Base-by-base conservation (phyloP, 2,329 filamentous ascomycete genomes). In the Fusarium equiseti region DNA sequence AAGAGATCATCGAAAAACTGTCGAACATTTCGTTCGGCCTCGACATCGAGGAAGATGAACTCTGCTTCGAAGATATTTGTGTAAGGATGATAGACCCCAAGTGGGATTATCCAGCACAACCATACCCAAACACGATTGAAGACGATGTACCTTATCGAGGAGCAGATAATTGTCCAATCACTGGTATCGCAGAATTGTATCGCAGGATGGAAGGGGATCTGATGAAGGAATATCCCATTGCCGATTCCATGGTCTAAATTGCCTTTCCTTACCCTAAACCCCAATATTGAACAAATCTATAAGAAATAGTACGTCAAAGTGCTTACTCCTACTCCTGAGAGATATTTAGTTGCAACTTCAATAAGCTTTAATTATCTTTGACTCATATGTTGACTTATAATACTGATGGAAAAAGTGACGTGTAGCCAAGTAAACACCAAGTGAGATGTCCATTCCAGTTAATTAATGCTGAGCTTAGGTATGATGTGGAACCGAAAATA, bases 181-280 rank as follows among this genome's bases (percentile, higher is more conserved):
- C 40, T 8, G 40, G 26, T 38, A 26, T 67, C 11, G 63, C 44
- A 22, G 56, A 66, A 40, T 26, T 66, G 15, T 66, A 66, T 32
- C 22, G 48, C 20, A 66, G 32, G n/a, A 66, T 66, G 54, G 29
- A 50, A 5, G 63, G 63, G 15, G 56, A 61, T 44, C 18, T 66
- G 24, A 66, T 66, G 62, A 46, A 40, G 10, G 63, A 66, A 43
- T 66, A 66, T 61, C 63, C 63, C 32, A 40, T 52, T n/a, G 29
- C n/a, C 4, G 31, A 51, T 42, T 24, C 13, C 22, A 27, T 27
- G 11, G 10, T 18, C 12, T 51, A 20, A 40, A 27, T 52, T 52
- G 13, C 5, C 9, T 43, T 43, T 4, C 6, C 50, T 43, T 27
- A 53, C 50, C 50, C 35, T 43, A 40, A 13, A 29, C 6, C 24